Conservation (phyloP, 2,329 filamentous ascomycete genomes). For the Chaetomiaceae sp. region DNA sequence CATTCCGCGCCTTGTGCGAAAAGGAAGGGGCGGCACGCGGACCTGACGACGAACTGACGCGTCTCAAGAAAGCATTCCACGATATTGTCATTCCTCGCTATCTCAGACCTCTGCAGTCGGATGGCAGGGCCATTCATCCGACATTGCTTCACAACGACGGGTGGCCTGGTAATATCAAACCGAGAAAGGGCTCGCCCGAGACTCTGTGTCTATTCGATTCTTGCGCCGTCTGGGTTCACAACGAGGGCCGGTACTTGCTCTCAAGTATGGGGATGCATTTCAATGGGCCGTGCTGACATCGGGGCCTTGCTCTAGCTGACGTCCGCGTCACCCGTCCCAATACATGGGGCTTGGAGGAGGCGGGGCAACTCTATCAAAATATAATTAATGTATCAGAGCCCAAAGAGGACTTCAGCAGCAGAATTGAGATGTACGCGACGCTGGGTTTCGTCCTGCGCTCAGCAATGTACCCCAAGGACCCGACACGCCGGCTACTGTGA, state of each 20-base stretch:
- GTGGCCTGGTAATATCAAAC: slow-evolving; percentile 2
- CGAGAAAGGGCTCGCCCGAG: neutral
- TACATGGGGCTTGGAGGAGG: neutral
- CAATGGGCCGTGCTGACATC: neutral
- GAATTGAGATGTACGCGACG: neutral
- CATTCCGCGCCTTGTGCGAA: neutral
- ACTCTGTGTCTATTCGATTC: slow-evolving; percentile 2
- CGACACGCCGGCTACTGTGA: neutral
- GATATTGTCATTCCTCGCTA: neutral
- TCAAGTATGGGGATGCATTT: neutral
- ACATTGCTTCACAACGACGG: neutral
- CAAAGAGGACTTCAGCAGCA: neutral
- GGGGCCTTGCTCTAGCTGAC: neutral
- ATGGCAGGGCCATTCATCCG: neutral
- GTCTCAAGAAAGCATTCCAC: neutral
- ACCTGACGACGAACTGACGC: neutral
- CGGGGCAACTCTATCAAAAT: neutral
- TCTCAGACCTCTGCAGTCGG: neutral
- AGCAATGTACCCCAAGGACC: neutral
- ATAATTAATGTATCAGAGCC: neutral
- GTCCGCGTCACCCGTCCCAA: neutral
- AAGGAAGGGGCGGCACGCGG: neutral
- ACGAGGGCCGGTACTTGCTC: neutral
- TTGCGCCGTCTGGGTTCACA: slow-evolving; percentile 1
- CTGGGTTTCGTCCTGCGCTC: neutral